Base-by-base conservation (phyloP, 257 asterid genomes). In the Rauvolfia tetraphylla region DNA sequence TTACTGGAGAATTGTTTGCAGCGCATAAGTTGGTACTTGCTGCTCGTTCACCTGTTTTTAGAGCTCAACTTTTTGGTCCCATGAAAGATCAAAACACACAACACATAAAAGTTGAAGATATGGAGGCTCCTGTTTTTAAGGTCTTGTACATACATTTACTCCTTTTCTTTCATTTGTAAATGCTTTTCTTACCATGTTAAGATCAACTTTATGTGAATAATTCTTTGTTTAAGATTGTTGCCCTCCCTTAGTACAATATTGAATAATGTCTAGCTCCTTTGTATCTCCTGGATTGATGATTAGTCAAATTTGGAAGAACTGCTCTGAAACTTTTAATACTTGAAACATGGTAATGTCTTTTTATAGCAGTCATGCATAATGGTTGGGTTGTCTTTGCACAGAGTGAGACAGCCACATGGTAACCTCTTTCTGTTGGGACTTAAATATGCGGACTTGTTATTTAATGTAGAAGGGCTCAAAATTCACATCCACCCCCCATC, bases 21-120 rank as follows among this genome's bases (percentile, higher is more conserved):
- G 99, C 93, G 73, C 99, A 95, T 88, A 95, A 95, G 85, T 83
- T 92, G 85, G 91, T 95, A 46, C 96, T 95, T 83, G 97, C 97
- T 51, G 97, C 99, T 73, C 97, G 97, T 29, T 95, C 99, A 57
- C 98, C 99, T 9, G 97, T 92, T 67, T 92, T 95, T 78, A 86
- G 95, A 82, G 99, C 96, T 79, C 99, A 92, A 78, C 88, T 95
- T 33, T 92, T 82, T 86, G 99, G 99, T 70, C 98, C 98, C 74
- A 92, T 92, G 99, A 95, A 90, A 87, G 97, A 90, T 83, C 95
- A 91, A 67, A 83, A 90, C 75, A 85, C 93, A 22, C 84, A 86
- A 78, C 77, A 83, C 72, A 91, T 92, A 76, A 86, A 76, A 75
- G 78, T 95, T 71, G 97, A 92, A 83, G 98, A 92, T 82, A 87